Evolutionary conservation across 371 early-diverging fungal species (phyloP).

Genomic region (Dipsacomyces acuminosporus): DNA sequence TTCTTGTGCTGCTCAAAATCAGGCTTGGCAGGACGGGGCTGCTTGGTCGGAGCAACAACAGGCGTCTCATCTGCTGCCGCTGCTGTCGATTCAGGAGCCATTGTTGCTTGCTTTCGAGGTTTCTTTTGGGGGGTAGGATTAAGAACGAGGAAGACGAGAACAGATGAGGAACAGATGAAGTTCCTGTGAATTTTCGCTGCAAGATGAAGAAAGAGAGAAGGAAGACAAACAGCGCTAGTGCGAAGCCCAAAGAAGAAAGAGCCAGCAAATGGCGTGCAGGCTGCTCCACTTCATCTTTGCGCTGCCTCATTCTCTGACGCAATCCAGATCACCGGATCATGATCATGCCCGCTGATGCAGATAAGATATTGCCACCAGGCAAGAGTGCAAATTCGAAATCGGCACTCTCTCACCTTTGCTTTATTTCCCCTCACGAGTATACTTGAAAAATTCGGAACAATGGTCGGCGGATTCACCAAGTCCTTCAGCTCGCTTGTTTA

Average conservation of each 20-base stretch:
- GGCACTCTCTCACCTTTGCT: too few species aligned
- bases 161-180: background rate
- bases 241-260: too few species aligned
- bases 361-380: too few species aligned
- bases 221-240: too few species aligned
- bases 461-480: slow-evolving; percentile 37
- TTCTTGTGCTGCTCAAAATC: slow-evolving; percentile 43
- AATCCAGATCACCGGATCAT: too few species aligned
- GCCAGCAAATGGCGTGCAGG: too few species aligned
- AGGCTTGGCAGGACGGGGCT: slow-evolving; percentile 34
- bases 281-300: too few species aligned
- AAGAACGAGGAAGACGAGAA: background rate
- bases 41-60: slow-evolving; percentile 6
- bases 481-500: slow-evolving; percentile 36
- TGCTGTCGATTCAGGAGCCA: slow-evolving; percentile 30
- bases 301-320: too few species aligned
- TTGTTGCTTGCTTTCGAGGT: background rate
- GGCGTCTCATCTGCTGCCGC: slow-evolving; percentile 7
- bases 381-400: too few species aligned
- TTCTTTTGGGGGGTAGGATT: background rate
- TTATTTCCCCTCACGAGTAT: background rate
- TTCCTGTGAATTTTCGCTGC: too few species aligned
- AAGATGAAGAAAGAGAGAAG: background rate
- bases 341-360: too few species aligned
- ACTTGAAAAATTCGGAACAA: slow-evolving; percentile 1